Evolutionary conservation across 768 basidiomycete species (phyloP).

Genomic region (Trametes gibbosa): DNA sequence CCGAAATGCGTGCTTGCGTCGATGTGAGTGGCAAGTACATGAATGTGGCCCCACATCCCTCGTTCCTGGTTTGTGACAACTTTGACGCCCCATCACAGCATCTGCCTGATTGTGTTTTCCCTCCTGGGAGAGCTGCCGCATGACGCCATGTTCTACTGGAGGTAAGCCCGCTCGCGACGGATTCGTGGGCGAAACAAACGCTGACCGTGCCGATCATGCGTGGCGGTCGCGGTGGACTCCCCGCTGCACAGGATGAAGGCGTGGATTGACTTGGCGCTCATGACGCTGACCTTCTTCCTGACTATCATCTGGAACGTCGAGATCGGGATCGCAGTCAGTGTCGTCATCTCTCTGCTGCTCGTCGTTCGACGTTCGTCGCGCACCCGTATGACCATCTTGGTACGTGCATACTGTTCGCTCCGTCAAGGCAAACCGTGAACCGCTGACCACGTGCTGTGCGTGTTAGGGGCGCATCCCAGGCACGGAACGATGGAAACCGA

Average conservation of each 20-base stretch:
- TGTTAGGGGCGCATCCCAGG: slow-evolving; percentile 80
- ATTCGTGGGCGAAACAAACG: slow-evolving; percentile 8
- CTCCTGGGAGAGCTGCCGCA: slow-evolving; percentile 85
- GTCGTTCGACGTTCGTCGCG: slow-evolving; percentile 89
- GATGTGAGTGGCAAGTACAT: slow-evolving; percentile 51
- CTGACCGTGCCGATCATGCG: not conserved
- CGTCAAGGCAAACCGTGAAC: not conserved
- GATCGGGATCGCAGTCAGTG: slow-evolving; percentile 85
- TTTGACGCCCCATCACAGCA: slow-evolving; percentile 41
- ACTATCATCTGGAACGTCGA: slow-evolving; percentile 91
- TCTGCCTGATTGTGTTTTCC: slow-evolving; percentile 80
- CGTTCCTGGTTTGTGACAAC: not conserved
- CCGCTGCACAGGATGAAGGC: slow-evolving; percentile 65
- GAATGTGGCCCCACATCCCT: not conserved
- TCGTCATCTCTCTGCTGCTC: slow-evolving; percentile 83
- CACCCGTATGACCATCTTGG: slow-evolving; percentile 87
- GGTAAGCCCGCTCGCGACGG: slow-evolving; percentile 51
- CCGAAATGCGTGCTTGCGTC: slow-evolving; percentile 90
- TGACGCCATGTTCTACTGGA: slow-evolving; percentile 83
- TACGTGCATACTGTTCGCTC: slow-evolving; percentile 33
- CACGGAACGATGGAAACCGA: slow-evolving; percentile 85
- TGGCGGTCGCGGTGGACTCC: not conserved
- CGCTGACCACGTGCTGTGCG: not conserved
- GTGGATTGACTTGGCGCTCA: slow-evolving; percentile 87
- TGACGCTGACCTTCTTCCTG: slow-evolving; percentile 83